Evolutionary conservation across 2,329 filamentous ascomycete species (phyloP).

Genomic region (Tolypocladium ovalisporum): DNA sequence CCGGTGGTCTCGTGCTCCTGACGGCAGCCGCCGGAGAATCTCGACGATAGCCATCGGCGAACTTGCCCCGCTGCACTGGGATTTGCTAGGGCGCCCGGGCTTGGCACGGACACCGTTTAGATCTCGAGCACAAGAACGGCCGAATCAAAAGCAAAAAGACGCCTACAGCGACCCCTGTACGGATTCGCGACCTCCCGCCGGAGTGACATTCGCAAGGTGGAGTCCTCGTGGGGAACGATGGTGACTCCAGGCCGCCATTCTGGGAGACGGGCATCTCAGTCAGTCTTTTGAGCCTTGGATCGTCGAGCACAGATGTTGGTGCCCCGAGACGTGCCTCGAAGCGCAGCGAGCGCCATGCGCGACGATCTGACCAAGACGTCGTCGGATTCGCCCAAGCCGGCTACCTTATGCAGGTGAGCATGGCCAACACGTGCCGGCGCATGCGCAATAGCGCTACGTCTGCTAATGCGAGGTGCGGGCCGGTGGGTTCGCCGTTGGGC

Average conservation of each 20-base stretch:
- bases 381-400: not conserved
- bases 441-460: too few relatives aligned
- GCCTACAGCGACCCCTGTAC: not conserved
- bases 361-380: not conserved
- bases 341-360: too few relatives aligned
- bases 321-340: not conserved
- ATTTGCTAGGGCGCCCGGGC: too few relatives aligned
- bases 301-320: not conserved
- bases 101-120: not conserved
- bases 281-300: not conserved
- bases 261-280: not conserved
- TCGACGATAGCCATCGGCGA: not conserved
- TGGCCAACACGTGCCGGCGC: too few relatives aligned
- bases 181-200: not conserved
- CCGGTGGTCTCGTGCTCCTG: not conserved
- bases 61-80: not conserved
- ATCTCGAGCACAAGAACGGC: not conserved
- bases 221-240: not conserved
- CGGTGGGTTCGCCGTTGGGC: not conserved
- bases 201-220: not conserved
- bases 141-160: not conserved
- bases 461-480: not conserved
- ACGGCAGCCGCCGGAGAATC: not conserved
- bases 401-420: too few relatives aligned
- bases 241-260: not conserved